These are phyloP conservation scores for Cutaneotrichosporon sp. DNA, from an alignment of 1,284 basidiomycete species.

Conservation along the genomic window DNA sequence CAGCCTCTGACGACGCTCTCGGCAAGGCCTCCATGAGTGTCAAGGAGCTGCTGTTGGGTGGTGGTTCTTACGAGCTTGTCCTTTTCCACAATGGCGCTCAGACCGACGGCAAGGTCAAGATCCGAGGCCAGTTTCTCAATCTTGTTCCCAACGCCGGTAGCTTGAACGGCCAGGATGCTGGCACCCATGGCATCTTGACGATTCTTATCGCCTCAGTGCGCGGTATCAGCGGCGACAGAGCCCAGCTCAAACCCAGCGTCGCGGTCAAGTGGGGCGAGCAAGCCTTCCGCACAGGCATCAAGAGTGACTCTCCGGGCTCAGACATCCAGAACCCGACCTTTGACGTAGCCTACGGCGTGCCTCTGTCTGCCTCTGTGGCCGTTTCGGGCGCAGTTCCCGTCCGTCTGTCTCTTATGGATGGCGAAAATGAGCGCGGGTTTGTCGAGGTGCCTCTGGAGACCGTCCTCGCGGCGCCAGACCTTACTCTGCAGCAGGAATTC, in stretches of 20 bases:
- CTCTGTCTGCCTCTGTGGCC: slow-evolving; percentile 5
- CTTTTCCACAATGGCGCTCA: slow-evolving; percentile 4
- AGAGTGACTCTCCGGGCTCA: slow-evolving; percentile 11
- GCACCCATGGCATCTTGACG: slow-evolving; percentile 9
- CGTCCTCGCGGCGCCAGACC: slow-evolving; percentile 7
- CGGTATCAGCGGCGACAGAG: slow-evolving; percentile 7
- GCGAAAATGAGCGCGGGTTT: slow-evolving; percentile 7
- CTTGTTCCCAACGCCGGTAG: slow-evolving; percentile 8
- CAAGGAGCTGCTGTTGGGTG: slow-evolving; percentile 9
- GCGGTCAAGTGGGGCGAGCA: slow-evolving; percentile 11
- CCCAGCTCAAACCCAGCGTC: slow-evolving; percentile 14
- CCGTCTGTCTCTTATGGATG: slow-evolving; percentile 10
- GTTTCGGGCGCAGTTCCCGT: slow-evolving; percentile 6
- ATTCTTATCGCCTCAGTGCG: slow-evolving; percentile 10
- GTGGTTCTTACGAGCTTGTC: slow-evolving; percentile 1
- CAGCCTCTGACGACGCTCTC: slow-evolving; percentile 3
- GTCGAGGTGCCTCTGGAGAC: slow-evolving; percentile 8
- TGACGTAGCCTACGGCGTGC: slow-evolving; percentile 8
- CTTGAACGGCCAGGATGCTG: slow-evolving; percentile 9
- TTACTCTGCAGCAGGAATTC: slow-evolving; percentile 4
- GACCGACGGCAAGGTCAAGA: not conserved
- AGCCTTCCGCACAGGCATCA: slow-evolving; percentile 10
- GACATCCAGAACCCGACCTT: slow-evolving; percentile 15
- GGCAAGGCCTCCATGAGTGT: slow-evolving; percentile 1
- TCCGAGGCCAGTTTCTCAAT: slow-evolving; percentile 9